phyloP scores from a whole-genome alignment of 768 basidiomycete genomes.

The Russula olivacea region DNA sequence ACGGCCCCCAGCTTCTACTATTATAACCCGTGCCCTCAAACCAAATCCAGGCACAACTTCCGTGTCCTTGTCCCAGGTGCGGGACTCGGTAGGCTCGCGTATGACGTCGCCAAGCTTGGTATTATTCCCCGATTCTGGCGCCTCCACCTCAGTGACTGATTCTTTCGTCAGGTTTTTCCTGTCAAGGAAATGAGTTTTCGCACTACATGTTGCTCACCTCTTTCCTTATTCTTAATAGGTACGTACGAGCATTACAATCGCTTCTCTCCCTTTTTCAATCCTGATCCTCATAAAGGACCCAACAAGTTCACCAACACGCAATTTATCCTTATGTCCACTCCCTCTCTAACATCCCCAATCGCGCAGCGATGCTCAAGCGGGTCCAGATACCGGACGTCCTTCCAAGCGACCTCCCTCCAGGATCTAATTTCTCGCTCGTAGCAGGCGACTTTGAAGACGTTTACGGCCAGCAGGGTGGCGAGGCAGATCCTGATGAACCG shows the following conservation, averaged over 20 bases:
- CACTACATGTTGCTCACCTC: slow-evolving; percentile 93
- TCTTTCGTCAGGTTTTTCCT: slow-evolving; percentile 61
- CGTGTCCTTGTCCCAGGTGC: slow-evolving; percentile 87
- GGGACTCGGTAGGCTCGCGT: slow-evolving; percentile 82
- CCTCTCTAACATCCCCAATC: slow-evolving; percentile 72
- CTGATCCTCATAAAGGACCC: slow-evolving; percentile 41
- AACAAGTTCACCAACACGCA: slow-evolving; percentile 58
- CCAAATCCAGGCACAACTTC: slow-evolving; percentile 42
- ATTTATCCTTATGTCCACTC: slow-evolving; percentile 90
- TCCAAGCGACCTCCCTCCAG: slow-evolving; percentile 61
- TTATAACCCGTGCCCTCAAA: neutral
- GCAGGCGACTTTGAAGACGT: slow-evolving; percentile 95
- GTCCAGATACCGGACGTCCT: slow-evolving; percentile 79
- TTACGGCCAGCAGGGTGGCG: slow-evolving; percentile 52
- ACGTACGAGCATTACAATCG: slow-evolving; percentile 21
- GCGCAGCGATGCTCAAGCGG: slow-evolving; percentile 54
- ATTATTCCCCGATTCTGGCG: slow-evolving; percentile 13
- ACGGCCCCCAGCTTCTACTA: neutral
- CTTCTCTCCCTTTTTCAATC: neutral
- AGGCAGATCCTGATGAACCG: slow-evolving; percentile 47
- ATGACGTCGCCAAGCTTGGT: slow-evolving; percentile 83
- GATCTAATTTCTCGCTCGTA: slow-evolving; percentile 73
- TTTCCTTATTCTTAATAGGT: slow-evolving; percentile 85
- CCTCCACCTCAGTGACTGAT: neutral
- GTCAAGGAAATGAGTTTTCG: slow-evolving; percentile 94